phyloP scores from a whole-genome alignment of 75 land plant species.

The Gnetum montanum region DNA sequence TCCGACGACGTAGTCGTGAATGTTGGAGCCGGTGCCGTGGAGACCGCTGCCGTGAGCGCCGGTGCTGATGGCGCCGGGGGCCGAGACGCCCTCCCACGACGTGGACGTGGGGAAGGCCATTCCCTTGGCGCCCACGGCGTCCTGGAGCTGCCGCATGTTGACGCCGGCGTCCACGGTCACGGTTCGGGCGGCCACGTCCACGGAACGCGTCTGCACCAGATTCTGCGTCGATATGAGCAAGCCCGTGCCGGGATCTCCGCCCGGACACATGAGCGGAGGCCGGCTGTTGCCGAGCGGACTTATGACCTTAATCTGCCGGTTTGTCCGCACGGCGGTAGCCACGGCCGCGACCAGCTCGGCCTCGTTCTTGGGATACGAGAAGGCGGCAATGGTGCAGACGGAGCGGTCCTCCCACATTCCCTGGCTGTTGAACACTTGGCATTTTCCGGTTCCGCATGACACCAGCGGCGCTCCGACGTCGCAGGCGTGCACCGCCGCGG shows the following conservation, averaged over 20 bases:
- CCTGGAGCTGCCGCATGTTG: conserved; percentile 10
- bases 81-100: conserved; percentile 20
- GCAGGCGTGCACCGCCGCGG: too few relatives aligned
- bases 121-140: background rate
- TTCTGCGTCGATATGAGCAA: conserved; percentile 18
- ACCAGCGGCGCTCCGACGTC: background rate
- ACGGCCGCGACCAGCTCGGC: background rate
- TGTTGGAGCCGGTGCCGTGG: conserved; percentile 11
- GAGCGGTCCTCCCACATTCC: conserved; percentile 3
- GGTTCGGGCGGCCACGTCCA: background rate
- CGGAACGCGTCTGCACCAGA: background rate
- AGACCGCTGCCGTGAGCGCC: conserved; percentile 26
- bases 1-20: conserved; percentile 21
- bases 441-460: background rate
- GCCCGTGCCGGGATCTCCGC: background rate
- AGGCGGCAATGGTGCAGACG: background rate
- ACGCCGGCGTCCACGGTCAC: conserved; percentile 8
- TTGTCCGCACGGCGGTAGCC: background rate
- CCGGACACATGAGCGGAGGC: background rate
- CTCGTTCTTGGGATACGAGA: background rate
- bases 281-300: background rate
- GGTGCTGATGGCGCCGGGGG: conserved; percentile 14
- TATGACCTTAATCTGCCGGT: background rate
- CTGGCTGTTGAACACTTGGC: background rate
- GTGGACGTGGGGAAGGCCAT: conserved; percentile 20